A percentile compares a stretch with the other conserved stretches of the same genome.
Conservation (phyloP, 805 yeast genomes). For the Yamadazyma scolyti region DNA sequence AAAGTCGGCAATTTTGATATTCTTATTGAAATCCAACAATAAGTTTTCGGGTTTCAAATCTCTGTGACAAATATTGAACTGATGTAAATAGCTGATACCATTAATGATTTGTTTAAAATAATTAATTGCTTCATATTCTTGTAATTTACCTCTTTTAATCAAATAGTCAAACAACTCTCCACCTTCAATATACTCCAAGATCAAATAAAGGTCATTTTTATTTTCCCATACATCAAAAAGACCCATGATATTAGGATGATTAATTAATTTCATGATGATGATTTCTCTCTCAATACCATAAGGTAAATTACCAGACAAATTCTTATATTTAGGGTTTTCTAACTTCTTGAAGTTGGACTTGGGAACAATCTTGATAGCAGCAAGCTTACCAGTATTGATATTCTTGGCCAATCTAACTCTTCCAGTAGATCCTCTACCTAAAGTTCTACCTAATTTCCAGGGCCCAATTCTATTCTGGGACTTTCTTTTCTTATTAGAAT, state of each 20-base stretch:
- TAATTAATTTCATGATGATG: conserved; percentile 76
- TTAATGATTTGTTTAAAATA: conserved; percentile 84
- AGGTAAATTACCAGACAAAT: conserved; percentile 42
- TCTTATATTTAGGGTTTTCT: conserved; percentile 43
- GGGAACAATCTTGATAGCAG: conserved; percentile 96
- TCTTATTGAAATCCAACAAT: conserved; percentile 73
- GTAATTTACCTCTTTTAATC: conserved; percentile 82
- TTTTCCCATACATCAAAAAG: conserved; percentile 87
- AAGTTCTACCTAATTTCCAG: conserved; percentile 92
- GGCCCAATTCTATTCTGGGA: conserved; percentile 76
- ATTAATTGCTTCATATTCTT: conserved; percentile 84
- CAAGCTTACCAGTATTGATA: conserved; percentile 76
- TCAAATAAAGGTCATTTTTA: conserved; percentile 75
- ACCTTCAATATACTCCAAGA: conserved; percentile 93
- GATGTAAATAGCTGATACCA: conserved; percentile 82
- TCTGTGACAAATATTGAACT: conserved; percentile 83
- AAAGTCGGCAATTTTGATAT: conserved; percentile 95
- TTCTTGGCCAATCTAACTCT: conserved; percentile 91
- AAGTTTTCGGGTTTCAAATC: conserved; percentile 83
- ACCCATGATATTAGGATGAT: conserved; percentile 76
- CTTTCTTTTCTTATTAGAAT: conserved; percentile 39
- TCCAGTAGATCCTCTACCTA: conserved; percentile 97
- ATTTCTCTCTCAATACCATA: conserved; percentile 87
- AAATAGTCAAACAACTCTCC: conserved; percentile 93
- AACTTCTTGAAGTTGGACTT: conserved; percentile 62